Evolutionary conservation across 1,284 basidiomycete genomes (phyloP).

Genomic region (Melampsora larici-populina): DNA sequence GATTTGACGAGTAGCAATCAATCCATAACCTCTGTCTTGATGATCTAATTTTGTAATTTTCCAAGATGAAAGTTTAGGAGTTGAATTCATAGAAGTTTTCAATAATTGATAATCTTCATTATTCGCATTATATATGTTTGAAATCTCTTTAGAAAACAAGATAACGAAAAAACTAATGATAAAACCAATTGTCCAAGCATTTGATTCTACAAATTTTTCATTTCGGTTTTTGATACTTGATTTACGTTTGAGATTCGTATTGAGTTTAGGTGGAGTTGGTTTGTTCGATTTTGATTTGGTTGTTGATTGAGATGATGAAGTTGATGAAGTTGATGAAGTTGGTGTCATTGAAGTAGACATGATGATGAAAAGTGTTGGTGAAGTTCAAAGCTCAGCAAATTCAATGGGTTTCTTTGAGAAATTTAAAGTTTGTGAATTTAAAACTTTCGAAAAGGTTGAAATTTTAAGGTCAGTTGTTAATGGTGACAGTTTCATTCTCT

Average conservation of each 20-base stretch:
- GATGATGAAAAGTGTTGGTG: background rate
- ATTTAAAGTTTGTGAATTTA: too few species aligned
- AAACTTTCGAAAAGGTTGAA: too few species aligned
- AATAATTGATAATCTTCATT: constrained; percentile 24
- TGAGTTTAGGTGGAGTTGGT: background rate
- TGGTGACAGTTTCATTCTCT: too few species aligned
- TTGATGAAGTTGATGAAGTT: background rate
- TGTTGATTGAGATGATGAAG: background rate
- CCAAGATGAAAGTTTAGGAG: constrained; percentile 31
- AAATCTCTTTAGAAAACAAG: constrained; percentile 33
- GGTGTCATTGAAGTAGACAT: background rate
- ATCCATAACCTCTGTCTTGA: constrained; percentile 35
- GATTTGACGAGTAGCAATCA: constrained; percentile 31
- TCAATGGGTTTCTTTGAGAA: too few species aligned
- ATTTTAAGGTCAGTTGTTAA: too few species aligned
- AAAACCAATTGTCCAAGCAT: constrained; percentile 18
- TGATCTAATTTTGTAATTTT: constrained; percentile 7
- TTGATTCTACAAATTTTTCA: constrained; percentile 5
- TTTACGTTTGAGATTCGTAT: background rate
- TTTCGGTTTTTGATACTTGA: background rate
- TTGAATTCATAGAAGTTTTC: constrained; percentile 19
- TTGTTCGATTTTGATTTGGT: too few species aligned
- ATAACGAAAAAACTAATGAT: constrained; percentile 22
- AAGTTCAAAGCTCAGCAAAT: too few species aligned
- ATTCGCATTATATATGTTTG: constrained; percentile 26